Evolutionary conservation across 1,139 yeast genomes (phyloP), one percentile per base, ranked within the genome.

Genomic region (Zhuliangozyma parablackwelliae): DNA sequence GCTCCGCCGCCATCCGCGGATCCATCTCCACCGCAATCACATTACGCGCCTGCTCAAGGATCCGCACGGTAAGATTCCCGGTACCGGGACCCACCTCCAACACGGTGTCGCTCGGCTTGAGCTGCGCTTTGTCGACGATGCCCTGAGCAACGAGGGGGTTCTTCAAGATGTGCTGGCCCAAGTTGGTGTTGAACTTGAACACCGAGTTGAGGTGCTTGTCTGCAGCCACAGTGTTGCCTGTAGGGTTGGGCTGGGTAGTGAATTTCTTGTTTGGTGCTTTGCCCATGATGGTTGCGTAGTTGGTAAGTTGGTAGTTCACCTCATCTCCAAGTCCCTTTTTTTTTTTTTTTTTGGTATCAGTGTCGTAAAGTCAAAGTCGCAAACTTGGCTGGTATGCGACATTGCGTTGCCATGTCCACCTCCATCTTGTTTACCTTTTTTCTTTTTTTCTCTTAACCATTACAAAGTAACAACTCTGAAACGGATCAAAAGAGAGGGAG

Each of bases 31-130:
- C 95, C 0, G 98, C 98, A 37, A 87, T 77, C 11, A 92, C 97
- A 51, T 83, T 86, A 38, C 88, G 74, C 1, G 97, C 97, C 57
- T 89, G 85, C 51, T 92, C 97, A 37, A 92, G 64, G 34, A 92
- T 94, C 44, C 95, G 74, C 28, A 92, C 96, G 0, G 99, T 94
- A 63, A 92, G 72, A 57, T 92, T 92, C 65, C 99, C 99, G 0
- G 99, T 92, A 78, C 99, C 99, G 1, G 99, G 98, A 54, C 99
- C 99, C 38, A 92, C 97, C 68, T 92, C 99, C 33, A 92, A 70
- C 3, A 92, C 97, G 7, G 80, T 78, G 55, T 92, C 99, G 31
- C 95, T 83, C 2, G 97, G 97, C 51, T 80, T 84, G 44, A 92
- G 83, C 31, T 79, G 85, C 2, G 98, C 97, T 56, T 94, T 94